Base-by-base conservation (phyloP, 1,284 basidiomycete species). In the Austropuccinia psidii region DNA sequence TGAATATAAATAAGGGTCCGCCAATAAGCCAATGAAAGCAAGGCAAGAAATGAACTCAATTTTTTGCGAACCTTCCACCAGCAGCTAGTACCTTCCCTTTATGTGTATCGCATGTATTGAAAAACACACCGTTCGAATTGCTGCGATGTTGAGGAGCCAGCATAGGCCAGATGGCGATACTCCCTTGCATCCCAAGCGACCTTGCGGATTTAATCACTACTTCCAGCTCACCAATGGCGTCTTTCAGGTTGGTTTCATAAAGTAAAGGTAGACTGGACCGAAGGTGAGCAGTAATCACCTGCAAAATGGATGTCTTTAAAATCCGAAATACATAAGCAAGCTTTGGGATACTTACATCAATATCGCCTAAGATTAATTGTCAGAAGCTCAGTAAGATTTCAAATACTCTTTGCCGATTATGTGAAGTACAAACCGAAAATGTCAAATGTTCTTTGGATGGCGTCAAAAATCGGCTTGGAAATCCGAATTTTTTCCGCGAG, bases 111-210 rank as follows among this genome's bases (percentile, higher is more conserved):
- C 83, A 82, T 27, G 83, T 83, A 64, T 85, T 84, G 77, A 86
- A 85, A 77, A 85, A 82, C 55, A 84, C 80, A 5, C 84, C 84
- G 29, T 83, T 83, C 1, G 80, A 79, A 80, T 85, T 85, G 75
- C 83, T 82, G 76, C 83, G 78, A 73, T 78, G 79, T 52, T 79
- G 80, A 68, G 80, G 78, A 8, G 78, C 77, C 39, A 82, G 76
- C 29, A 82, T 76, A 0, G 85, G 85, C 17, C 83, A 79, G 75
- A 86, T 81, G 11, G 83, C 75, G 60, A 86, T 81, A 31, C 78
- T 79, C 29, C 82, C 78, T 35, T 80, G 79, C 4, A 85, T 81
- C 11, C 84, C 84, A 55, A 84, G 81, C 29, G 81, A 78, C 19
- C 79, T 75, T 19, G 83, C 80, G 0, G 83, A 80, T 1, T 76